Evolutionary conservation across 345 rosid species (phyloP), one percentile per base, ranked within the genome.

Genomic region (Aethionema arabicum): DNA sequence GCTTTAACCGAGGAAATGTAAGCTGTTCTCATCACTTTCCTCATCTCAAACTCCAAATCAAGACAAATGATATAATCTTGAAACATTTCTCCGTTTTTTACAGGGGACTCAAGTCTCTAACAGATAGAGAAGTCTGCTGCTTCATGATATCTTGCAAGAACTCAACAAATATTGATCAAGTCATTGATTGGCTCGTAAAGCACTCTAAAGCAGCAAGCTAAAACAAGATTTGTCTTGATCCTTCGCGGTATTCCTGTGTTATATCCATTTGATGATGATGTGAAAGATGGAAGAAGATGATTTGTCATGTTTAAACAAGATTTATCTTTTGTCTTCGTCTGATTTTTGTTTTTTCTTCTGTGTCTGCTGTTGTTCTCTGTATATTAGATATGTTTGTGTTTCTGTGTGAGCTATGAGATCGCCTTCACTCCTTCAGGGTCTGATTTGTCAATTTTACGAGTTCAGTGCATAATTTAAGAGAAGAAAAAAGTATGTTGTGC

Each of bases 61-160:
- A 14, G 0, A 50, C 14, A 31, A 13, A 45, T 12, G n/a, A 0
- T 6, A 39, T 45, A 39, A 40, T 27, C n/a, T 51, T 47, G 14
- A 66, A 27, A n/a, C 37, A 21, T 12, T 38, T 33, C 5, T 65
- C 21, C 37, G 39, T 56, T 58, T n/a, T 63, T 50, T 71, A 52
- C 75, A 84, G 90, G 87, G 87, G 74, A 27, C 88, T 91, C 42
- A 73, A 77, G 58, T 80, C 85, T 0, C 82, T 91, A 9, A 69
- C 87, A 1, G 95, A 83, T 61, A 80, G 98, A 75, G 96, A 91
- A 75, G 98, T 91, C 8, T 91, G 98, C 73, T 88, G 91, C 77
- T 82, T 76, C 69, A 91, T 88, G 95, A 91, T 91, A 67, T 91
- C 98, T 4, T 88, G 98, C 95, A 91, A 84, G 83, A 84, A 91